Percentiles rank a stretch among this genome's conserved stretches.
Conservation (phyloP, 306 rosid species). For the Geum urbanum region DNA sequence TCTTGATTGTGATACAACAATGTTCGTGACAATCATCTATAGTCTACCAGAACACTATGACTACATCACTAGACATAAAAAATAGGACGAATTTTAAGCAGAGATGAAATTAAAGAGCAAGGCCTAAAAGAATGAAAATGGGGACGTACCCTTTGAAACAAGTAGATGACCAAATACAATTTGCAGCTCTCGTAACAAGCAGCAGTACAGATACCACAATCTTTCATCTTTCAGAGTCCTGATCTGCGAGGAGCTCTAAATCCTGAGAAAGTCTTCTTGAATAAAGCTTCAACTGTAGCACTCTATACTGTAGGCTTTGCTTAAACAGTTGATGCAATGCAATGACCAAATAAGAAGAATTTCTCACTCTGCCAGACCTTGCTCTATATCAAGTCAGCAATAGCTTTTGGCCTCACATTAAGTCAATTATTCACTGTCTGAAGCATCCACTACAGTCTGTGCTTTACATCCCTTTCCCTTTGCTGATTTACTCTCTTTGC, state of each 20-base stretch:
- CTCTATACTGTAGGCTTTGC: neutral
- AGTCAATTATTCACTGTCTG: slow-evolving; percentile 6
- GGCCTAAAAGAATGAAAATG: neutral
- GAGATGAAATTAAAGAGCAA: neutral
- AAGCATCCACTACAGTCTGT: slow-evolving; percentile 25
- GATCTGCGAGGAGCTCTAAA: neutral
- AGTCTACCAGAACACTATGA: neutral
- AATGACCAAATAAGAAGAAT: neutral
- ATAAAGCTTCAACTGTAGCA: neutral
- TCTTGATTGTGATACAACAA: neutral
- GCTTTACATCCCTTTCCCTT: slow-evolving; percentile 33
- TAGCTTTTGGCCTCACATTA: neutral
- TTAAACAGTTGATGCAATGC: neutral
- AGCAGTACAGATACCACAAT: neutral
- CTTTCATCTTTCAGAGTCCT: neutral
- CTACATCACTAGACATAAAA: neutral
- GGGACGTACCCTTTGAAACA: neutral
- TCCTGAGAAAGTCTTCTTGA: neutral
- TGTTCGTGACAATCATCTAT: neutral
- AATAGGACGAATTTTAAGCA: neutral
- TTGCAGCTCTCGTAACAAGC: neutral
- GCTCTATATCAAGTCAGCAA: neutral
- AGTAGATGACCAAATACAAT: neutral
- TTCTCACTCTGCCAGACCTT: neutral
- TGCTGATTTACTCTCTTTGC: slow-evolving; percentile 32